phyloP scores from a whole-genome alignment of 306 rosid species.

The Fragaria iinumae region DNA sequence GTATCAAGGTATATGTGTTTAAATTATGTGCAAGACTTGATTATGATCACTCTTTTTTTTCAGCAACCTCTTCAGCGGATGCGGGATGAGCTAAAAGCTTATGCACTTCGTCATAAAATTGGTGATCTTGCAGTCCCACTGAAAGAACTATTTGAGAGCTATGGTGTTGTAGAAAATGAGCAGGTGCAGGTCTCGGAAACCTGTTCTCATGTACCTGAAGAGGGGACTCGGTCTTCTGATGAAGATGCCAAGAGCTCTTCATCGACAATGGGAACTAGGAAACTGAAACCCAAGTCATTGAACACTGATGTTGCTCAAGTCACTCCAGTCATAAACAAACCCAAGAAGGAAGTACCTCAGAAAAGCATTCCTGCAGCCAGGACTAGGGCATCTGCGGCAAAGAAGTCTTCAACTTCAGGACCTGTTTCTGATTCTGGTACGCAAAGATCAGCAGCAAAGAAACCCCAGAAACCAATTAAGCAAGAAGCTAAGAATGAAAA shows the following conservation, averaged over 20 bases:
- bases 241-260: constrained; percentile 65
- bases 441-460: constrained; percentile 34
- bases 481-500: constrained; percentile 40
- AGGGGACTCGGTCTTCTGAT: constrained; percentile 64
- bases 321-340: constrained; percentile 35
- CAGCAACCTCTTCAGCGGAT: constrained; percentile 77
- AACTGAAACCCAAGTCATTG: constrained; percentile 53
- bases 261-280: constrained; percentile 39
- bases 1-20: background rate
- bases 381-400: constrained; percentile 38
- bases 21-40: background rate
- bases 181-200: constrained; percentile 64
- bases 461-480: constrained; percentile 52
- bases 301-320: constrained; percentile 46
- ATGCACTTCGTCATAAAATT: constrained; percentile 39
- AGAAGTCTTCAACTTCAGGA: constrained; percentile 41
- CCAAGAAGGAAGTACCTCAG: constrained; percentile 40
- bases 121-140: constrained; percentile 42
- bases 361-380: constrained; percentile 37
- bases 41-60: background rate
- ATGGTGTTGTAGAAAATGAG: constrained; percentile 42
- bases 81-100: constrained; percentile 63
- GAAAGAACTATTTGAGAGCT: constrained; percentile 57
- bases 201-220: constrained; percentile 59
- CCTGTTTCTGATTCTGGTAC: constrained; percentile 36